A percentile compares a stretch with the other conserved stretches of the same genome.
These are phyloP conservation scores for Akanthomyces lecanii DNA, from an alignment of 2,329 filamentous ascomycete species.

Conservation along the genomic window DNA sequence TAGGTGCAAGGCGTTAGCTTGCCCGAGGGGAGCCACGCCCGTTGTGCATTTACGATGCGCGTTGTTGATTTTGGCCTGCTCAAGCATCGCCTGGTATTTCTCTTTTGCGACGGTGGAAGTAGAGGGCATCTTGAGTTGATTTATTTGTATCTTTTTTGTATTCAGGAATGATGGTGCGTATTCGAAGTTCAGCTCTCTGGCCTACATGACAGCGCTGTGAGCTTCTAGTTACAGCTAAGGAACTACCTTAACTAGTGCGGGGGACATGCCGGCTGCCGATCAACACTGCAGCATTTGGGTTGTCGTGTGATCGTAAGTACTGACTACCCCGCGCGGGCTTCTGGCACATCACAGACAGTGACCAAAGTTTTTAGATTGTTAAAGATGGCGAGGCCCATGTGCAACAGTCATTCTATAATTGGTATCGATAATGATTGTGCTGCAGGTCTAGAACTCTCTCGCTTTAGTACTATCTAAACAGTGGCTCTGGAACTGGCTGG, in stretches of 20 bases:
- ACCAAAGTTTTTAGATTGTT: background rate
- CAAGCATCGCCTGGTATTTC: slow-evolving; percentile 16
- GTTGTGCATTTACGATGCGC: slow-evolving; percentile 12
- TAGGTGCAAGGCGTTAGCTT: background rate
- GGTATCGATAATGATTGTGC: background rate
- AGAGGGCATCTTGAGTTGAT: slow-evolving; percentile 2
- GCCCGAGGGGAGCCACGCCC: background rate
- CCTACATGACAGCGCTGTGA: background rate
- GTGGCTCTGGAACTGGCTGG: too few relatives aligned
- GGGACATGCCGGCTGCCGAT: background rate
- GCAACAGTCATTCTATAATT: background rate
- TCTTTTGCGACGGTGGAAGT: slow-evolving; percentile 8
- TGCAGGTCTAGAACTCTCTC: background rate
- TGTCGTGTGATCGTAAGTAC: background rate
- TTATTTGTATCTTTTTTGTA: background rate
- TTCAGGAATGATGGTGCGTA: background rate
- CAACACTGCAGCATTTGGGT: background rate
- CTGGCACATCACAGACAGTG: background rate
- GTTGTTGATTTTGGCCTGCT: slow-evolving; percentile 16
- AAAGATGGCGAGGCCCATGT: background rate
- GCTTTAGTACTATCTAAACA: too few relatives aligned
- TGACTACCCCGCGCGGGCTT: background rate
- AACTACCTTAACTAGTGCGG: background rate
- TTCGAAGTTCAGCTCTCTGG: background rate
- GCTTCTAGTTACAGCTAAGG: background rate